phyloP scores from a whole-genome alignment of 1,139 yeast species.

The Taphrina confusa region DNA sequence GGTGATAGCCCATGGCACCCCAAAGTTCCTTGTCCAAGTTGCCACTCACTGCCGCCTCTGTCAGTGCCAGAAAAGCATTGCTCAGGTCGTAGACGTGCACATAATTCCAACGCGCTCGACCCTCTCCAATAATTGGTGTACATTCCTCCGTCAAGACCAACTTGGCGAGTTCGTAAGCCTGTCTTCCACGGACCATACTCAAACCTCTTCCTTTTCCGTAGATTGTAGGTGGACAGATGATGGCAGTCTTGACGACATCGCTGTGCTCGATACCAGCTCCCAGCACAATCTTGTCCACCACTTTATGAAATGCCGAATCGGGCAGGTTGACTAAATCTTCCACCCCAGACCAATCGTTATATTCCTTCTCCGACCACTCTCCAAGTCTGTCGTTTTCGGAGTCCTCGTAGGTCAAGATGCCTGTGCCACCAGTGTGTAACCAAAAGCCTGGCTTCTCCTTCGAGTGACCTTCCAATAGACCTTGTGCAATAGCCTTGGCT shows the following conservation, averaged over 20 bases:
- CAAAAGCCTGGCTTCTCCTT: constrained; percentile 1
- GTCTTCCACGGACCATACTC: neutral
- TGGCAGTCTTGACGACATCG: neutral
- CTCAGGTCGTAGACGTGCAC: constrained; percentile 8
- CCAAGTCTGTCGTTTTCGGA: constrained; percentile 4
- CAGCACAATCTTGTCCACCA: neutral
- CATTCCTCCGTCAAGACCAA: neutral
- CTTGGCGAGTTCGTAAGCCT: constrained; percentile 15
- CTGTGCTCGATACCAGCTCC: neutral
- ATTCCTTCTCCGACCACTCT: constrained; percentile 8
- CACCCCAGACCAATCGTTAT: constrained; percentile 5
- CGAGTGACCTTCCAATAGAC: neutral
- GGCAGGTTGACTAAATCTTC: neutral
- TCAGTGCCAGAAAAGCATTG: neutral
- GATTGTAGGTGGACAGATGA: constrained; percentile 3
- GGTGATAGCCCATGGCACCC: constrained; percentile 7
- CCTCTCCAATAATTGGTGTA: constrained; percentile 1
- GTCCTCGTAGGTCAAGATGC: neutral
- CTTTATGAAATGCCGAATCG: neutral
- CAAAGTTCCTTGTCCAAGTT: neutral
- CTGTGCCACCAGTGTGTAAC: constrained; percentile 3
- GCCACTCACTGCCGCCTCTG: neutral
- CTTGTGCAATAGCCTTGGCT: neutral
- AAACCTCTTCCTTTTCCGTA: constrained; percentile 1
- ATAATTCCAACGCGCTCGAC: constrained; percentile 3